phyloP scores from a whole-genome alignment of 345 rosid species.

The Salix dunnii region DNA sequence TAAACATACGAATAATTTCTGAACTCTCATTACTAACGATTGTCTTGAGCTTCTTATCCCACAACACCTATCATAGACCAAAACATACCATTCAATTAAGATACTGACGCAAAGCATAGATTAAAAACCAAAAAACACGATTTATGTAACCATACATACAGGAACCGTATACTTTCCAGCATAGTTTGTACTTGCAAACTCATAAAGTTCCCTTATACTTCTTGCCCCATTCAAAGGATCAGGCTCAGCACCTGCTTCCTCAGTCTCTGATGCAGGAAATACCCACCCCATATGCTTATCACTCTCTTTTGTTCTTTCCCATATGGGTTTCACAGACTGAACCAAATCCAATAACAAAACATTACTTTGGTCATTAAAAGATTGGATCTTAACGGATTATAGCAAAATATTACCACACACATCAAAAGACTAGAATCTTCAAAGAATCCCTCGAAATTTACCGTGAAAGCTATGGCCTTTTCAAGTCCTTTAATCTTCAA shows the following conservation, averaged over 20 bases:
- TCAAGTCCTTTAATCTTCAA: conserved; percentile 85
- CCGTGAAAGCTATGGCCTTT: conserved; percentile 71
- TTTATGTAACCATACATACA: conserved; percentile 41
- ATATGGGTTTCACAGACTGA: conserved; percentile 77
- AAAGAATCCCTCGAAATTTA: conserved; percentile 8
- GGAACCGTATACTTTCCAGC: conserved; percentile 83
- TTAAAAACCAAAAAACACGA: neutral
- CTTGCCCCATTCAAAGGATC: conserved; percentile 71
- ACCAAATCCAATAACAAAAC: conserved; percentile 8
- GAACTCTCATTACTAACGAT: conserved; percentile 51
- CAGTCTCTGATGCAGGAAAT: conserved; percentile 52
- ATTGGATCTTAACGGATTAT: neutral
- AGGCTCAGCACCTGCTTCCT: conserved; percentile 75
- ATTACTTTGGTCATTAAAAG: neutral
- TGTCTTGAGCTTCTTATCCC: conserved; percentile 55
- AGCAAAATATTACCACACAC: neutral
- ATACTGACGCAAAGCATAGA: conserved; percentile 2
- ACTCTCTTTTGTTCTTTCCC: conserved; percentile 79
- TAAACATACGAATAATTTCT: conserved; percentile 48
- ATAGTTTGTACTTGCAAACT: conserved; percentile 73
- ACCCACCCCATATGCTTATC: conserved; percentile 97
- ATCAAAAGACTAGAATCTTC: neutral
- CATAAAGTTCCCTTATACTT: conserved; percentile 71
- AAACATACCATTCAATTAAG: conserved; percentile 9
- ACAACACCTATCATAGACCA: conserved; percentile 34